phyloP scores from a whole-genome alignment of 2,329 filamentous ascomycete genomes.

The Aureobasidium namibiae region DNA sequence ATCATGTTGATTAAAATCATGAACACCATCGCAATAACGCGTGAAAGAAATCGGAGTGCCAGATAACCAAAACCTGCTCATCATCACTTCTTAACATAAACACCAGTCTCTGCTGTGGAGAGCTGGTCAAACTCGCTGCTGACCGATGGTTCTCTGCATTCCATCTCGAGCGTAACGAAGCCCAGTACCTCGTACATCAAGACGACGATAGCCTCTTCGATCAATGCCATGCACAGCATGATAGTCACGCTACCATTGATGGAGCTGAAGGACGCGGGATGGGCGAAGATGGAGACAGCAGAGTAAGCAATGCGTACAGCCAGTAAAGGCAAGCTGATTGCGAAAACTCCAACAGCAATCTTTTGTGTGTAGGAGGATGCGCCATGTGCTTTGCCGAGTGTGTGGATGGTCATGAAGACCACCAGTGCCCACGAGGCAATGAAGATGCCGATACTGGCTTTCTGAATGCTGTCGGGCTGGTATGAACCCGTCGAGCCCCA shows the following conservation, averaged over 20 bases:
- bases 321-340: slow-evolving; percentile 22
- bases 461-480: slow-evolving; percentile 16
- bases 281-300: slow-evolving; percentile 17
- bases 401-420: slow-evolving; percentile 14
- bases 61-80: too few species aligned
- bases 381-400: slow-evolving; percentile 3
- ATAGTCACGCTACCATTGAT: slow-evolving; percentile 1
- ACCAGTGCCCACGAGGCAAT: slow-evolving; percentile 15
- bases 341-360: slow-evolving; percentile 18
- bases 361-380: slow-evolving; percentile 10
- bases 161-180: neutral
- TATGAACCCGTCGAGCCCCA: slow-evolving; percentile 15
- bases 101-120: neutral
- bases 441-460: slow-evolving; percentile 17
- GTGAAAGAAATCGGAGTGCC: too few species aligned
- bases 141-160: neutral
- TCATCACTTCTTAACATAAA: neutral
- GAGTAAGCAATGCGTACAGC: slow-evolving; percentile 31
- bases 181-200: slow-evolving; percentile 5
- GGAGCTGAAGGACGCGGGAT: slow-evolving; percentile 13
- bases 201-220: slow-evolving; percentile 1
- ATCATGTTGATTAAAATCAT: too few species aligned
- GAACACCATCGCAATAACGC: too few species aligned
- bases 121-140: neutral
- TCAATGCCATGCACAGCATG: slow-evolving; percentile 5